Conservation (phyloP, 2,329 filamentous ascomycete species). For the Chrysoporthe austroafricana region DNA sequence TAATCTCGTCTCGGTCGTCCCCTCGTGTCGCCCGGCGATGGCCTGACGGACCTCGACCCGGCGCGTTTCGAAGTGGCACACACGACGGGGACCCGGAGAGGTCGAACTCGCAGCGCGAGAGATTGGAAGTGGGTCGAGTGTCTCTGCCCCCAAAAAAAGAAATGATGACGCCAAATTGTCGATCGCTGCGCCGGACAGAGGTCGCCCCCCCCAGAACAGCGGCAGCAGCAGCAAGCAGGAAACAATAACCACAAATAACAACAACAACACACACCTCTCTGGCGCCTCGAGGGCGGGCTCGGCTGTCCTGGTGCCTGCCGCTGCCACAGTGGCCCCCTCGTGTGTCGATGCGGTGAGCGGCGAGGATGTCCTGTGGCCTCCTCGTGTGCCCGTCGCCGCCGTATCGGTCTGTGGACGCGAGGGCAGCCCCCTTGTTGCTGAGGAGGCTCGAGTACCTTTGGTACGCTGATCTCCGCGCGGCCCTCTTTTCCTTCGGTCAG, state of each 20-base stretch:
- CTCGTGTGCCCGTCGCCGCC: neutral
- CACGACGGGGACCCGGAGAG: neutral
- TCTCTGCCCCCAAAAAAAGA: neutral
- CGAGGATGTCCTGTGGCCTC: neutral
- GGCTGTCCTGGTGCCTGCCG: too few relatives aligned
- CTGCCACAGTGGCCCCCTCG: too few relatives aligned
- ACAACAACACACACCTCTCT: neutral
- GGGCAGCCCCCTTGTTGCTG: neutral
- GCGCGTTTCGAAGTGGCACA: slow-evolving; percentile 3
- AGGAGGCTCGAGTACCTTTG: neutral
- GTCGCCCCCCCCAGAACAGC: too few relatives aligned
- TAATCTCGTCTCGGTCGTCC: too few relatives aligned
- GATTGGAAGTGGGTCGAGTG: slow-evolving; percentile 2
- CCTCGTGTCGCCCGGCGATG: neutral
- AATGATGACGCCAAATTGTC: slow-evolving; percentile 1
- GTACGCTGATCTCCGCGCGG: slow-evolving; percentile 4
- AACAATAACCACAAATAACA: too few relatives aligned
- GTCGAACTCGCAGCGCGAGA: slow-evolving; percentile 1
- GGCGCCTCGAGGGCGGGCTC: too few relatives aligned
- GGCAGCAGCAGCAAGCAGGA: too few relatives aligned
- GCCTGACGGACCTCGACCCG: neutral
- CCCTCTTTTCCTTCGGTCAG: neutral
- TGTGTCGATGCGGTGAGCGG: too few relatives aligned
- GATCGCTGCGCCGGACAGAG: neutral
- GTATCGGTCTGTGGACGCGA: neutral